Percentiles rank a stretch among this genome's conserved stretches.
phyloP scores from a whole-genome alignment of 805 yeast species.

The Metschnikowia matae region DNA sequence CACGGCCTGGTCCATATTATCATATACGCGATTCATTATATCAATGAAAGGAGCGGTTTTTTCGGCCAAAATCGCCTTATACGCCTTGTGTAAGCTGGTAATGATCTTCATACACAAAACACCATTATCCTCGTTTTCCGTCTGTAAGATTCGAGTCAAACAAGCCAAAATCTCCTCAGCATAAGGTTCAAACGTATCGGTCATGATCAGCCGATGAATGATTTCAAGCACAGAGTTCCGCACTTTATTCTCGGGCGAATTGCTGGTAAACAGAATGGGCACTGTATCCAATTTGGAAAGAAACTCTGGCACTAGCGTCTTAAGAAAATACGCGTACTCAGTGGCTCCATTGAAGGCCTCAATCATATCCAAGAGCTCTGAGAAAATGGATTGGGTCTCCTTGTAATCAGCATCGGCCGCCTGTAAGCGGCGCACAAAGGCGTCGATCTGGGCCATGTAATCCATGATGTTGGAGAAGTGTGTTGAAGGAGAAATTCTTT shows the following conservation, averaged over 20 bases:
- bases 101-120: conserved; percentile 83
- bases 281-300: conserved; percentile 57
- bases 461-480: conserved; percentile 28
- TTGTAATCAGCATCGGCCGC: conserved; percentile 51
- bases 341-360: conserved; percentile 78
- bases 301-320: conserved; percentile 66
- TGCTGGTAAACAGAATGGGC: conserved; percentile 66
- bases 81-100: conserved; percentile 81
- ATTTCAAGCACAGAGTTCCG: conserved; percentile 75
- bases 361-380: conserved; percentile 81
- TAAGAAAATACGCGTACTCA: conserved; percentile 75
- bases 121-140: conserved; percentile 95
- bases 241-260: conserved; percentile 71
- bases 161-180: conserved; percentile 56
- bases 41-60: conserved; percentile 77
- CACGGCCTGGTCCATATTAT: conserved; percentile 73
- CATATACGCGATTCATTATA: conserved; percentile 70
- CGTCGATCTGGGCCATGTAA: conserved; percentile 56
- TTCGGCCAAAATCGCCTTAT: conserved; percentile 60
- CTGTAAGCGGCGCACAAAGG: conserved; percentile 61
- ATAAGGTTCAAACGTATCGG: conserved; percentile 73
- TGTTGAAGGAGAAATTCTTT: no score
- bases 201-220: conserved; percentile 75
- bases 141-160: conserved; percentile 55
- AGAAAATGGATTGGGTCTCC: conserved; percentile 61